A percentile compares a stretch with the other conserved stretches of the same genome.
Evolutionary conservation across 192 early-diverging fungal genomes (phyloP).

Genomic region (Coemansia sp.): DNA sequence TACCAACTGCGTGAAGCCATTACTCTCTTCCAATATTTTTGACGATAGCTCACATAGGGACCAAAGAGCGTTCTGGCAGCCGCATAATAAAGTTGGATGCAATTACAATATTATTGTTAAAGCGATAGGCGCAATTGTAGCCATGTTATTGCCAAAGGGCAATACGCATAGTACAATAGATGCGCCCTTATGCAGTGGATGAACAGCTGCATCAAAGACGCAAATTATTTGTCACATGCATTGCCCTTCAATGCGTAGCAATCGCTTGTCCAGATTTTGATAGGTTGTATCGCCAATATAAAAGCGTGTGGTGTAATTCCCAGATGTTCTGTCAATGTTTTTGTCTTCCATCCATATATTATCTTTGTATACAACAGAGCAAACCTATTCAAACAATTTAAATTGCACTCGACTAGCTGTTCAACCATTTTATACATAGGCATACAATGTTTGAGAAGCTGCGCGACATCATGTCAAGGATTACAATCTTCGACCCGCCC

Average conservation of each 20-base stretch:
- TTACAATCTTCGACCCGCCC: constrained; percentile 19
- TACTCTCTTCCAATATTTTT: background rate
- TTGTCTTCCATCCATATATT: background rate
- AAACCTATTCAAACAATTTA: background rate
- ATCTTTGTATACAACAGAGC: background rate
- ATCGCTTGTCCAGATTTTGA: background rate
- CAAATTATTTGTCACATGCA: background rate
- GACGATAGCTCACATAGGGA: background rate
- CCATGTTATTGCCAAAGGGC: background rate
- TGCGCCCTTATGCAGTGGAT: background rate
- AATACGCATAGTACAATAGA: background rate
- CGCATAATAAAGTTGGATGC: background rate
- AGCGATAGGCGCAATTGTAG: background rate
- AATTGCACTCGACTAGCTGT: background rate
- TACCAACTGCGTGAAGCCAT: background rate
- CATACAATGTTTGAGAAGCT: constrained; percentile 25
- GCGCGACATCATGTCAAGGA: constrained; percentile 18
- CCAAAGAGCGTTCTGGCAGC: background rate
- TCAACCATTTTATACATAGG: background rate
- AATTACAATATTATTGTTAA: background rate
- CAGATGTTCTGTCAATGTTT: background rate
- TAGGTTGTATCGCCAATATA: background rate
- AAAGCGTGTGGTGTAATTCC: background rate
- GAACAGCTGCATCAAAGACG: background rate
- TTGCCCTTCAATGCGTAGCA: background rate